Percentiles rank a stretch among this genome's conserved stretches.
Conservation (phyloP, 106 monocot genomes). For the Hemerocallis citrina region DNA sequence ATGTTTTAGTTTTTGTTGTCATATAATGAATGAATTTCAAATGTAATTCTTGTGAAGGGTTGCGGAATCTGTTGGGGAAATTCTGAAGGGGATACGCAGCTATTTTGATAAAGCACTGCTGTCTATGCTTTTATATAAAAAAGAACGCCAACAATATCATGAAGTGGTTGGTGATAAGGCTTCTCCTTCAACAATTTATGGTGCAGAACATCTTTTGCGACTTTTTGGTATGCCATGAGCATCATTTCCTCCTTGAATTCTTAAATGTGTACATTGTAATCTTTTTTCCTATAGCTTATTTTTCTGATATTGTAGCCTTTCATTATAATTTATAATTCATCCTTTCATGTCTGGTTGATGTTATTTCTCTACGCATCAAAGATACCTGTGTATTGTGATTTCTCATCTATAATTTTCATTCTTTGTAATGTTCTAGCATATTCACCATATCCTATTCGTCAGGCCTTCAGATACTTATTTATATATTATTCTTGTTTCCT, state of each 20-base stretch:
- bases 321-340: too few species aligned
- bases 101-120: slow-evolving; percentile 97
- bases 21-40: neutral
- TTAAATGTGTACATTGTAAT: too few species aligned
- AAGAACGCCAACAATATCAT: slow-evolving; percentile 76
- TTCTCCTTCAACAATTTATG: slow-evolving; percentile 86
- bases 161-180: slow-evolving; percentile 56
- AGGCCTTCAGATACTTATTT: too few species aligned
- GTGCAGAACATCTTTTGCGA: slow-evolving; percentile 89
- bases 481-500: too few species aligned
- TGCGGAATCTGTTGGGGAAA: slow-evolving; percentile 71
- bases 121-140: slow-evolving; percentile 81
- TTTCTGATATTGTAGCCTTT: too few species aligned
- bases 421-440: too few species aligned
- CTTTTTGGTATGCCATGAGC: slow-evolving; percentile 63
- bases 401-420: too few species aligned
- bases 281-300: too few species aligned
- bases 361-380: too few species aligned
- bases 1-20: neutral
- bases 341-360: too few species aligned
- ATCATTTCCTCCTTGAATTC: neutral
- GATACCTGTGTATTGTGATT: too few species aligned
- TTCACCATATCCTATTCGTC: too few species aligned
- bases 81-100: slow-evolving; percentile 76
- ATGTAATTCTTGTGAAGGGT: slow-evolving; percentile 35